Percentiles rank a stretch among this genome's conserved stretches.
phyloP scores from a whole-genome alignment of 2,329 filamentous ascomycete species.

The Alternaria longipes region DNA sequence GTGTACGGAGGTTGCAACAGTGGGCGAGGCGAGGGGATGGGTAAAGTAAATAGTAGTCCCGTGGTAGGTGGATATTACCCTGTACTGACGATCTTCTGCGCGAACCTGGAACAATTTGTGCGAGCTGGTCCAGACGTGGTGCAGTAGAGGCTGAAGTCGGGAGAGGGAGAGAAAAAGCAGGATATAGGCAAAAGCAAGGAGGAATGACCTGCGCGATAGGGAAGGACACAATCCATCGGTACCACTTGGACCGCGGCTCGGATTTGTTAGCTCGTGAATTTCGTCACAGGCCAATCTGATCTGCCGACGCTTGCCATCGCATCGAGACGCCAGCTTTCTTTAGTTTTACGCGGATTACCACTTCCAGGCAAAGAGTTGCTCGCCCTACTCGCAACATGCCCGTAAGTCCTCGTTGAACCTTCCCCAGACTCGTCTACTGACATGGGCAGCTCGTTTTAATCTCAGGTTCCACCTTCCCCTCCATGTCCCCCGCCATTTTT shows the following conservation, averaged over 20 bases:
- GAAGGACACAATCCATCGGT: slow-evolving; percentile 12
- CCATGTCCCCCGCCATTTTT: slow-evolving; percentile 6
- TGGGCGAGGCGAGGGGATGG: slow-evolving; percentile 21
- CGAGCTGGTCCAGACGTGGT: slow-evolving; percentile 5
- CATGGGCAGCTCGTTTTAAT: slow-evolving; percentile 65
- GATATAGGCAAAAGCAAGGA: slow-evolving; percentile 15
- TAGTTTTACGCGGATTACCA: slow-evolving; percentile 13
- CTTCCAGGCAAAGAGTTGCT: slow-evolving; percentile 7
- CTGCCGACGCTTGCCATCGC: slow-evolving; percentile 30
- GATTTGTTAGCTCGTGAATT: slow-evolving; percentile 23
- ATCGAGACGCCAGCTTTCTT: slow-evolving; percentile 21
- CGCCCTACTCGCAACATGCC: slow-evolving; percentile 31
- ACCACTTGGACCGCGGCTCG: slow-evolving; percentile 32
- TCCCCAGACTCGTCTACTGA: slow-evolving; percentile 28
- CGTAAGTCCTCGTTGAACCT: slow-evolving; percentile 32
- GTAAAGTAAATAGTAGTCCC: slow-evolving; percentile 27
- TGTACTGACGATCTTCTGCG: slow-evolving; percentile 15
- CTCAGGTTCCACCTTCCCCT: slow-evolving; percentile 48
- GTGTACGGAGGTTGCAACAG: slow-evolving; percentile 3
- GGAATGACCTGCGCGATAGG: slow-evolving; percentile 11
- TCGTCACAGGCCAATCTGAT: slow-evolving; percentile 26
- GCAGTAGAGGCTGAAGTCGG: slow-evolving; percentile 21
- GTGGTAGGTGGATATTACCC: slow-evolving; percentile 34
- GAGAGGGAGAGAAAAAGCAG: slow-evolving; percentile 6
- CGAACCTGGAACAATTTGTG: slow-evolving; percentile 25